Evolutionary conservation across 2,329 filamentous ascomycete species (phyloP), one percentile per base, ranked within the genome.

Genomic region (Incumbomyces lentus): DNA sequence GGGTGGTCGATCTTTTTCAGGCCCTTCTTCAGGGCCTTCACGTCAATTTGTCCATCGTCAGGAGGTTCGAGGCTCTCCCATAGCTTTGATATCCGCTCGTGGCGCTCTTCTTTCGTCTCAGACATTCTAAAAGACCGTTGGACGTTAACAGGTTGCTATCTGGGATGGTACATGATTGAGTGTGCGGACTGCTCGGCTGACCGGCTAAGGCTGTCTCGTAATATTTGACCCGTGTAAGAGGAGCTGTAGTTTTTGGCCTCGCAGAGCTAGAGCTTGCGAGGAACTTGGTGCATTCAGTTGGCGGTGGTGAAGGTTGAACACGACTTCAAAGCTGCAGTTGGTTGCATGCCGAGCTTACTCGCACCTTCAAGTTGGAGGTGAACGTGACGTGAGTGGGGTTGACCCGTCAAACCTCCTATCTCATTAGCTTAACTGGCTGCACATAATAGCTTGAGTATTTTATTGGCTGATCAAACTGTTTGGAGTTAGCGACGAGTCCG

Each of bases 1-100:
- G 82, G 92, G 64, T 98, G 92, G 64, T 96, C 89, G 60, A 96
- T 87, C 66, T 81, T 85, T 63, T 74, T 80, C 61, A 98, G 69
- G 3, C 90, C 92, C 68, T 81, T 86, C 68, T 89, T 84, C 57
- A 98, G 70, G 29, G 81, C 88, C 63, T 83, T 81, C 54, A 93
- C 72, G 67, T 96, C 89, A 58, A 98, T 74, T 63, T 86, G 81
- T 49, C 86, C 86, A 58, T 82, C 81, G 49, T 75, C 74, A 54
- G 80, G 77, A 55, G 82, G 82, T 65, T 94, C 88, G 55, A 98
- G 76, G 59, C 78, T 81, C 62, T 71, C 72, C 89, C 90, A 96
- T 60, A 96, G 78, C 64, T 81, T 75, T 68, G 87, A 82, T 59
- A 95, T 78, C 60, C 89, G 79, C 65, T 79, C 76, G 69, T 94